These are phyloP conservation scores for Candida sp. DNA, from an alignment of 1,139 yeast species.

Conservation along the genomic window DNA sequence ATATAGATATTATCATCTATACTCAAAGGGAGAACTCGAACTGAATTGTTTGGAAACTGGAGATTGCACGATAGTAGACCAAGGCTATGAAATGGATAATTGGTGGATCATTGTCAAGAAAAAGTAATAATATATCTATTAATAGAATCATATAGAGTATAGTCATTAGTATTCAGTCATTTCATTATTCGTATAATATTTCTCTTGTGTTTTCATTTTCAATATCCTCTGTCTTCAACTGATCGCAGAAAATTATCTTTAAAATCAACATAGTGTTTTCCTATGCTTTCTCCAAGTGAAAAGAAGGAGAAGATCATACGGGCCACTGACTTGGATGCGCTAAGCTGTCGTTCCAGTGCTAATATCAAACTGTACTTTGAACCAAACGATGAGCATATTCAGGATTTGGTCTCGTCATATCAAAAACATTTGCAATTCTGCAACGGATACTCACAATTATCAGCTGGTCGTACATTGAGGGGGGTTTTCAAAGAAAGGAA, in stretches of 20 bases:
- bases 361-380: constrained; percentile 49
- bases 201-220: no score
- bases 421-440: constrained; percentile 32
- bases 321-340: constrained; percentile 83
- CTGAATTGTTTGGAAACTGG: constrained; percentile 70
- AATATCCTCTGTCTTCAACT: no score
- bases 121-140: constrained; percentile 2
- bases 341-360: constrained; percentile 69
- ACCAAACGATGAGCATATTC: constrained; percentile 47
- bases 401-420: constrained; percentile 40
- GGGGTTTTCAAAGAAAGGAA: constrained; percentile 44
- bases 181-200: no score
- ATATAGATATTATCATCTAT: constrained; percentile 85
- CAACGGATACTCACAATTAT: constrained; percentile 36
- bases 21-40: constrained; percentile 76
- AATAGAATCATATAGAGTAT: background rate
- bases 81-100: constrained; percentile 91
- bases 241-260: no score
- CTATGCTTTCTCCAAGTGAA: constrained; percentile 34
- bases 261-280: no score
- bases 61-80: constrained; percentile 52
- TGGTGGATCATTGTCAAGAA: constrained; percentile 67
- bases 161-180: background rate
- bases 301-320: constrained; percentile 51
- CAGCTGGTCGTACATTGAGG: constrained; percentile 40